A percentile compares a stretch with the other conserved stretches of the same genome.
Evolutionary conservation across 2,329 filamentous ascomycete species (phyloP).

Genomic region (Colletotrichum simmondsii): DNA sequence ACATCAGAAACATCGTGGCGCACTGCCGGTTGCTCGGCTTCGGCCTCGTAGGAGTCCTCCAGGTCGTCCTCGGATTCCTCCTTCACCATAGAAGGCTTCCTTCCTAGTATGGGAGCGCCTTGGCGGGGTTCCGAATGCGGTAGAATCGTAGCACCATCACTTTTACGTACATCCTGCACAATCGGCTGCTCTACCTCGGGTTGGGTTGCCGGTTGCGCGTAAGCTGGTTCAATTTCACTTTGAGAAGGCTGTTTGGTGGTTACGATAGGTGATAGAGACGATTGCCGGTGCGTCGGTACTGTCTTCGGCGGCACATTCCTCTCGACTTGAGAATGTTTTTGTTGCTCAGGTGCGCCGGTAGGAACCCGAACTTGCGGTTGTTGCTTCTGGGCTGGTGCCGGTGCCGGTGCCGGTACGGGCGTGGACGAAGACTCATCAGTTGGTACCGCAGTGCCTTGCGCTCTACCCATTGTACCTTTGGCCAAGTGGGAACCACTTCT

Average conservation of each 20-base stretch:
- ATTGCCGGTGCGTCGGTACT: background rate
- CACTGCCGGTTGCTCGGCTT: background rate
- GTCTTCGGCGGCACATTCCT: background rate
- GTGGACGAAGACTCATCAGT: constrained; percentile 16
- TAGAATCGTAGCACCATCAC: constrained; percentile 15
- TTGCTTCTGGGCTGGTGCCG: constrained; percentile 1
- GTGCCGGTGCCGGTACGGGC: background rate
- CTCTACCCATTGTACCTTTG: constrained; percentile 64
- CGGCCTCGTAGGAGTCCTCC: constrained; percentile 34
- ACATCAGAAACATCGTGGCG: constrained; percentile 34
- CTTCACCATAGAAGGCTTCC: constrained; percentile 56
- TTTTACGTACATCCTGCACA: constrained; percentile 17
- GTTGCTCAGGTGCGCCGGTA: constrained; percentile 3
- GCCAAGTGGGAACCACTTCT: constrained; percentile 57
- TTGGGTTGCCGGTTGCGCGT: background rate
- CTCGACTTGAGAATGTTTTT: background rate
- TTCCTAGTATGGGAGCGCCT: constrained; percentile 38
- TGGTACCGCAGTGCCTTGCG: constrained; percentile 59
- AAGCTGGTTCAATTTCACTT: background rate
- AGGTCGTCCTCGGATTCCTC: constrained; percentile 58
- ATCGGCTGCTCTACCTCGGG: background rate
- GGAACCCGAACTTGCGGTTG: background rate
- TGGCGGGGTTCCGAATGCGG: constrained; percentile 10
- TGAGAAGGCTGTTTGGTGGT: background rate
- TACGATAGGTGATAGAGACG: background rate